These are phyloP conservation scores for Penicillium sp. DNA, from an alignment of 2,329 filamentous ascomycete genomes.

Conservation along the genomic window DNA sequence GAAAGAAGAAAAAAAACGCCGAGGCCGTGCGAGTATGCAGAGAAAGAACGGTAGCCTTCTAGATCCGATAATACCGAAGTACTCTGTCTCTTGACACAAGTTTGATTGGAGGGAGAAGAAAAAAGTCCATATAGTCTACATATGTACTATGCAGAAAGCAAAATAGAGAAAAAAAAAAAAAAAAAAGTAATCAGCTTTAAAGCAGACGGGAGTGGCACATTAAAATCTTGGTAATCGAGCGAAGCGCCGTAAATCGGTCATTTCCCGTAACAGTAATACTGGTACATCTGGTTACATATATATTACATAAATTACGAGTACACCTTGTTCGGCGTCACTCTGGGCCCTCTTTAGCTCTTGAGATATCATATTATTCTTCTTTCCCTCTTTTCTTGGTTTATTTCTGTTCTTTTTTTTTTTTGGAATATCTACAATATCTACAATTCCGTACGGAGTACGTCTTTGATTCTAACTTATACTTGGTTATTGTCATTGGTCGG, in stretches of 20 bases:
- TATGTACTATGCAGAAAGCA: not conserved
- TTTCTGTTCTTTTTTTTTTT: not conserved
- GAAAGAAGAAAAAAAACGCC: not conserved
- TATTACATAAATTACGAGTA: conserved; percentile 4
- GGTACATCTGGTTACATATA: not conserved
- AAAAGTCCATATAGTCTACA: not conserved
- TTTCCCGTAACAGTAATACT: conserved; percentile 10
- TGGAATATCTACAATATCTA: not conserved
- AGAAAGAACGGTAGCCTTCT: not conserved
- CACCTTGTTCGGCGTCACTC: not conserved
- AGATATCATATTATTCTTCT: conserved; percentile 9
- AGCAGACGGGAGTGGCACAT: conserved; percentile 15
- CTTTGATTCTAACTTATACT: not conserved
- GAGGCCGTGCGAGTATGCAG: conserved; percentile 6
- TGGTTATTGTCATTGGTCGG: conserved; percentile 1
- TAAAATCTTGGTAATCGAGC: conserved; percentile 12
- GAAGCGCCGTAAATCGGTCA: conserved; percentile 26
- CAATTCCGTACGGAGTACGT: not conserved
- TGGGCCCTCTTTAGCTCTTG: not conserved
- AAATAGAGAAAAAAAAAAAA: not conserved
- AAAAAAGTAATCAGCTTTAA: not conserved
- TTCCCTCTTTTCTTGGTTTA: conserved; percentile 1
- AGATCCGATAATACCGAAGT: not conserved
- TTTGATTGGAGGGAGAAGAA: conserved; percentile 12
- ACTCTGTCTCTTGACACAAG: not conserved